A percentile compares a stretch with the other conserved stretches of the same genome.
phyloP scores from a whole-genome alignment of 1,284 basidiomycete species.

The Pterulicium gracile region DNA sequence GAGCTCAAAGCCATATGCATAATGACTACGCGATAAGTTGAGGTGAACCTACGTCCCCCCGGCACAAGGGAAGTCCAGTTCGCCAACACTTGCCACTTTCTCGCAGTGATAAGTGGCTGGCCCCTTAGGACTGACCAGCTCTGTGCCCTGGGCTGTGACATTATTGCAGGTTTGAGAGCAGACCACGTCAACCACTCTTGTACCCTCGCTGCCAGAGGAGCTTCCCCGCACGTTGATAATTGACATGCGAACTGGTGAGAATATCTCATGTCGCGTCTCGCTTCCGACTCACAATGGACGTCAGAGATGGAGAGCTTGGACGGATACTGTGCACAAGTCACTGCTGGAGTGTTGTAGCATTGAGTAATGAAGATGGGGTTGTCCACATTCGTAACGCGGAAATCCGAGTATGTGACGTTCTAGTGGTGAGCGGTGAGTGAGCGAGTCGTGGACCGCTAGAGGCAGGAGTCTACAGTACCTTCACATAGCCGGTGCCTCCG shows the following conservation, averaged over 20 bases:
- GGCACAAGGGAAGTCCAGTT: conserved; percentile 13
- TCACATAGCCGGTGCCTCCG: neutral
- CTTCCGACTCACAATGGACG: conserved; percentile 16
- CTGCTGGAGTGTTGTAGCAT: conserved; percentile 25
- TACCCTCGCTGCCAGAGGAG: conserved; percentile 19
- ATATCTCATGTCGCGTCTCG: no score
- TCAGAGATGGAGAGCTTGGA: conserved; percentile 24
- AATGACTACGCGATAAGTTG: no score
- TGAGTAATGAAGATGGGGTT: conserved; percentile 29
- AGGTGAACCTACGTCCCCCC: neutral
- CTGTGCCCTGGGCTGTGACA: conserved; percentile 9
- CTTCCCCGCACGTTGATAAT: conserved; percentile 20
- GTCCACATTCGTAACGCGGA: conserved; percentile 28
- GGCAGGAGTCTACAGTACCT: conserved; percentile 11
- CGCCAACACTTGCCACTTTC: conserved; percentile 12
- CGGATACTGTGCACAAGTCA: conserved; percentile 17
- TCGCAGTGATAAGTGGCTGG: conserved; percentile 12
- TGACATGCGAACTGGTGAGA: conserved; percentile 8
- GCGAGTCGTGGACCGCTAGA: conserved; percentile 16
- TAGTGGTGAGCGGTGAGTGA: conserved; percentile 25
- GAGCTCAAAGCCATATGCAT: no score
- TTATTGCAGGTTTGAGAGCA: conserved; percentile 18
- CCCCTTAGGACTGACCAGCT: conserved; percentile 1
- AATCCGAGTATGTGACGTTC: conserved; percentile 30
- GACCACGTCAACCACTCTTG: conserved; percentile 21